Conservation (phyloP, 2,329 filamentous ascomycete species). For the Blastomyces emzantsi region DNA sequence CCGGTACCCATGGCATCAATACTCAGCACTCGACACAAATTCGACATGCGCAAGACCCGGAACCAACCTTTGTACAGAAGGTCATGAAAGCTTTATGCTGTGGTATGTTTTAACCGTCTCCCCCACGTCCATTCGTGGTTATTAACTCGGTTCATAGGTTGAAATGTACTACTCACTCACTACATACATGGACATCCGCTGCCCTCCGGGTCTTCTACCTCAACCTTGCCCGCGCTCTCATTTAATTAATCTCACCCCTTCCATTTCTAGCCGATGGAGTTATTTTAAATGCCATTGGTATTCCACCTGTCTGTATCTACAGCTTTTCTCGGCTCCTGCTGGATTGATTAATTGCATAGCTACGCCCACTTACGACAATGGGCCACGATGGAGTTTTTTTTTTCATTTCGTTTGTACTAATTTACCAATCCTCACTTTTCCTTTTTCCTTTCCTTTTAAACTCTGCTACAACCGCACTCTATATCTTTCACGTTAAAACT, state of each 20-base stretch:
- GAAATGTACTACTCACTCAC: not conserved
- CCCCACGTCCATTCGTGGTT: not conserved
- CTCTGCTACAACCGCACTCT: not conserved
- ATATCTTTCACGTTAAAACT: not conserved
- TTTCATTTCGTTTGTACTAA: not conserved
- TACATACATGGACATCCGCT: not conserved
- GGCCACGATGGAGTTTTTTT: conserved; percentile 14
- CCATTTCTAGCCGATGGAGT: conserved; percentile 8
- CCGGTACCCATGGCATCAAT: conserved; percentile 49
- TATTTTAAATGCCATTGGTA: conserved; percentile 7
- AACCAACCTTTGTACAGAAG: conserved; percentile 80
- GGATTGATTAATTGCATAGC: conserved; percentile 13
- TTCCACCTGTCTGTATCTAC: conserved; percentile 7
- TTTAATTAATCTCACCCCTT: conserved; percentile 2
- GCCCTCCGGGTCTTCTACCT: not conserved
- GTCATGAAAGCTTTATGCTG: conserved; percentile 90
- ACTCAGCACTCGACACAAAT: conserved; percentile 47
- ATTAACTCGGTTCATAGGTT: conserved; percentile 4
- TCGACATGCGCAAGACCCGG: conserved; percentile 49
- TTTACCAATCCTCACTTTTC: not conserved
- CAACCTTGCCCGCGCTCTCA: conserved; percentile 2
- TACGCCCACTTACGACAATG: conserved; percentile 16
- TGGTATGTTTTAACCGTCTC: conserved; percentile 43
- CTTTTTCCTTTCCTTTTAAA: not conserved
- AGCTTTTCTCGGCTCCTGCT: conserved; percentile 9